Evolutionary conservation across 179 eudicot species (phyloP).

Genomic region (Sideroxylon spinosum): DNA sequence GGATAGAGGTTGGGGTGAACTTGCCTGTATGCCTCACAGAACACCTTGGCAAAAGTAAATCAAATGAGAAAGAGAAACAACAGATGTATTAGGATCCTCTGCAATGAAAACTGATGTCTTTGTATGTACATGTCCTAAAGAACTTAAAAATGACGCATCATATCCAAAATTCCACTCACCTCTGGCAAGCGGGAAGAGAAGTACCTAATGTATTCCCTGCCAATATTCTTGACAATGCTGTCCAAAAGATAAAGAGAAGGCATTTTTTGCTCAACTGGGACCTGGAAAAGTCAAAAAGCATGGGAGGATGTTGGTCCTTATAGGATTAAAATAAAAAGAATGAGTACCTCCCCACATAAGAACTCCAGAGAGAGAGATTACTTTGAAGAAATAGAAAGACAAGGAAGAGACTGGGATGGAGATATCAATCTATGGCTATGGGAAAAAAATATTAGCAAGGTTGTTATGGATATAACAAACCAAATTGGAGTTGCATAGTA

Average conservation of each 20-base stretch:
- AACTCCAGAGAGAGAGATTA: background rate
- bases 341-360: no score
- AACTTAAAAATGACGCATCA: background rate
- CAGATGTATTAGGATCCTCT: background rate
- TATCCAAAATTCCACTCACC: slow-evolving; percentile 43
- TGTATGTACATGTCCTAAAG: no score
- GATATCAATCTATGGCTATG: no score
- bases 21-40: slow-evolving; percentile 72
- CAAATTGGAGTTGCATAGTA: background rate
- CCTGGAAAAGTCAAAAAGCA: slow-evolving; percentile 46
- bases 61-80: slow-evolving; percentile 4
- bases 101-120: background rate
- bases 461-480: background rate
- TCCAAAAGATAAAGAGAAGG: slow-evolving; percentile 92
- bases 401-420: no score
- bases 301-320: slow-evolving; percentile 6
- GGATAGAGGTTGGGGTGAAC: slow-evolving; percentile 57
- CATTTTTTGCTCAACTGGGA: slow-evolving; percentile 71
- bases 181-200: slow-evolving; percentile 78
- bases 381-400: background rate
- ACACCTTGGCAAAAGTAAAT: slow-evolving; percentile 47
- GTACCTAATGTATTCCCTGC: slow-evolving; percentile 62
- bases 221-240: slow-evolving; percentile 94
- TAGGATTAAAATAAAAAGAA: background rate
- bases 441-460: background rate